phyloP scores from a whole-genome alignment of 306 rosid species.

The Geum urbanum region DNA sequence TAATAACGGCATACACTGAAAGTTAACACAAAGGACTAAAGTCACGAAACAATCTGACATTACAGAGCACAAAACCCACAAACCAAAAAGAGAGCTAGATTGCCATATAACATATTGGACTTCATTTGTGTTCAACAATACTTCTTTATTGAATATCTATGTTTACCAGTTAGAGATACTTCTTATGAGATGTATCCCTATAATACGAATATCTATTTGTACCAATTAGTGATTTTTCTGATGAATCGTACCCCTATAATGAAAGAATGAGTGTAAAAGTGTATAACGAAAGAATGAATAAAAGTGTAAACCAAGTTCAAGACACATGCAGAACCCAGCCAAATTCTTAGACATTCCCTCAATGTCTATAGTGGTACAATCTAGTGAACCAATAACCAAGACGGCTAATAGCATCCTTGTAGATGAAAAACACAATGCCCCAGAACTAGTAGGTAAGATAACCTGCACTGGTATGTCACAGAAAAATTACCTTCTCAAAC shows the following conservation, averaged over 20 bases:
- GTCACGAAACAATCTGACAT: background rate
- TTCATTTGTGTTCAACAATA: background rate
- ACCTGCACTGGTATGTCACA: background rate
- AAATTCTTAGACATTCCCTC: background rate
- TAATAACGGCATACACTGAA: background rate
- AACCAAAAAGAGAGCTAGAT: background rate
- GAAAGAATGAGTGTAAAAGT: background rate
- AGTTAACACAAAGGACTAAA: background rate
- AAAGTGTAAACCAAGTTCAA: background rate
- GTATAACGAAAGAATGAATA: background rate
- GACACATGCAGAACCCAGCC: background rate
- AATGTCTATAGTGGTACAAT: background rate
- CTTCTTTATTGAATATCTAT: background rate
- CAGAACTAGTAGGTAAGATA: background rate
- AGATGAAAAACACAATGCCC: background rate
- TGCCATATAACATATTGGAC: background rate
- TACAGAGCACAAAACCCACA: background rate
- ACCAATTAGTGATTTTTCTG: background rate
- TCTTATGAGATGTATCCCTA: background rate
- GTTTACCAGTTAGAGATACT: background rate
- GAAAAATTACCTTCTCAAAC: slow-evolving; percentile 71
- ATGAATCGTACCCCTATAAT: background rate
- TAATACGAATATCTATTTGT: background rate
- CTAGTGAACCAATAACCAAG: background rate
- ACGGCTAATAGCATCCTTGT: background rate